Evolutionary conservation across 306 rosid species (phyloP), one percentile per base, ranked within the genome.

Genomic region (Myrica gale): DNA sequence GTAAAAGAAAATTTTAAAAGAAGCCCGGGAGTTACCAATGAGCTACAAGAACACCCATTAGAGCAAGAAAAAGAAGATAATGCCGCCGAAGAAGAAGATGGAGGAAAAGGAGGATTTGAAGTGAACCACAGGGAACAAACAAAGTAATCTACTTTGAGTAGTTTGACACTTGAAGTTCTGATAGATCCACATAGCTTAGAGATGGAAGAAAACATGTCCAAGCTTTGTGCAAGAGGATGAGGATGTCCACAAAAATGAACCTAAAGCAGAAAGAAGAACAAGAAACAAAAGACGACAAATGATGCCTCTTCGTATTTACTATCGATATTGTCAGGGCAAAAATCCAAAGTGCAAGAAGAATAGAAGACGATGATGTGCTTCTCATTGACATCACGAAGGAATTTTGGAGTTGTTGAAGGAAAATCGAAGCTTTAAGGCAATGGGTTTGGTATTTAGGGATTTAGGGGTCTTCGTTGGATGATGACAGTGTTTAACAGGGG

Each of bases 121-220:
- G 32, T 17, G 47, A 66, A 52, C 21, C 51, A 69, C 37, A 9
- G 60, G 66, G 50, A 16, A 73, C 16, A 47, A 7, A 74, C 20
- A 70, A 83, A 60, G 68, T 83, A 76, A 51, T 26, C 70, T 62
- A 74, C 47, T 72, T 5, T 76, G 16, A 45, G 61, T 68, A 76
- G 20, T 72, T 72, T 76, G 72, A 46, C 45, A 0, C 41, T 68
- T 41, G 82, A 84, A 58, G 19, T 45, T 41, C 37, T 37, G n/a
- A 70, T 69, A 78, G 90, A 80, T 84, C 84, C 70, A 3, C 86
- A 86, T n/a, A 72, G 51, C 19, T 76, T n/a, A 7, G 80, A 82
- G 74, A 78, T 63, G 5, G 87, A 74, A 78, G 84, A 79, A 46
- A 69, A 6, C 37, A 45, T 39, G 15, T 45, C 11, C 7, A 13